A percentile compares a stretch with the other conserved stretches of the same genome.
These are phyloP conservation scores for Penicillium sp. DNA, from an alignment of 2,329 filamentous ascomycete species.

Conservation along the genomic window DNA sequence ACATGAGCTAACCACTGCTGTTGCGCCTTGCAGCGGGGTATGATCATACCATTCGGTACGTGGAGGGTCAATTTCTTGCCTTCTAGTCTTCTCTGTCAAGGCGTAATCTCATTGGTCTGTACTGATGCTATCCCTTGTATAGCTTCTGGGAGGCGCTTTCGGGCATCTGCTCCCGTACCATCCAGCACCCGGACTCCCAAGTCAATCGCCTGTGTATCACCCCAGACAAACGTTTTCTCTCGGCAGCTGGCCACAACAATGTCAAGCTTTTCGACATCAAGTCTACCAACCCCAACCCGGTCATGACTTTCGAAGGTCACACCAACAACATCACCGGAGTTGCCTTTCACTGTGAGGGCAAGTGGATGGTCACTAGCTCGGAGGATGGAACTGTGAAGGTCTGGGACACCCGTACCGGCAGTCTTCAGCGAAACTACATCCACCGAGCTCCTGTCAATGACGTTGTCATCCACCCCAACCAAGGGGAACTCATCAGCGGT, in stretches of 20 bases:
- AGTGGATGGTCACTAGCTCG: constrained; percentile 99
- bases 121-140: constrained; percentile 16
- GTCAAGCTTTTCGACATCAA: constrained; percentile 99
- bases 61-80: constrained; percentile 2
- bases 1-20: constrained; percentile 14
- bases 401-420: constrained; percentile 85
- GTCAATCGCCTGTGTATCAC: constrained; percentile 98
- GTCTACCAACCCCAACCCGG: constrained; percentile 89
- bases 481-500: constrained; percentile 96
- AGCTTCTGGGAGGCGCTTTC: constrained; percentile 99
- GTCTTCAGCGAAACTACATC: constrained; percentile 86
- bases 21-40: constrained; percentile 58
- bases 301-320: constrained; percentile 93
- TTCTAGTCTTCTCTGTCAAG: neutral
- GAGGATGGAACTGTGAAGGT: constrained; percentile 97
- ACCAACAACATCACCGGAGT: constrained; percentile 94
- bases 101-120: neutral
- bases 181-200: constrained; percentile 96
- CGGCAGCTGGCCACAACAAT: constrained; percentile 74
- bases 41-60: constrained; percentile 71
- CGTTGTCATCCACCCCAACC: constrained; percentile 98
- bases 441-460: constrained; percentile 91
- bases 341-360: constrained; percentile 96
- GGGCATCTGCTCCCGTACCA: constrained; percentile 95
- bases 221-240: constrained; percentile 93